phyloP scores from a whole-genome alignment of 2,329 filamentous ascomycete species.

The Trichoderma gracile region DNA sequence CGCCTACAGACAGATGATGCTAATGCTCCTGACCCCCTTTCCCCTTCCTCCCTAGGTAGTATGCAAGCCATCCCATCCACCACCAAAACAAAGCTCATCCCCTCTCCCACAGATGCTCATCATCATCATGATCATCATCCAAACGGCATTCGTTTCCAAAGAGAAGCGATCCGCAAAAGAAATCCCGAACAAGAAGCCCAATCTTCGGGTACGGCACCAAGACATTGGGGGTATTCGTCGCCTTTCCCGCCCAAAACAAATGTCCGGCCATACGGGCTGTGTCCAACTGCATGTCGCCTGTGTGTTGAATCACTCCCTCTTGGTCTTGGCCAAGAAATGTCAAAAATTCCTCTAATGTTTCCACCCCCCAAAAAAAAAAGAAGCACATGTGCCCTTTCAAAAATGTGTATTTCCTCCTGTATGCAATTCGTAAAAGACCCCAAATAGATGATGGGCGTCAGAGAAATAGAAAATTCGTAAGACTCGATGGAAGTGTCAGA shows the following conservation, averaged over 20 bases:
- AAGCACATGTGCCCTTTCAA: not conserved
- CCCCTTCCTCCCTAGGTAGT: not conserved
- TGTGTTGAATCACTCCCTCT: not conserved
- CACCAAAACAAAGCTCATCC: not conserved
- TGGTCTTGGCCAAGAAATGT: constrained; percentile 2
- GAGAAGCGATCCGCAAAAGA: not conserved
- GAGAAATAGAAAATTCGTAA: constrained; percentile 10
- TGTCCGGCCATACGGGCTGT: not conserved
- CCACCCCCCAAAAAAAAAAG: not conserved
- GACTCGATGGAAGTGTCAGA: not conserved
- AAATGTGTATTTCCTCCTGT: constrained; percentile 23
- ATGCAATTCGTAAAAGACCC: constrained; percentile 19
- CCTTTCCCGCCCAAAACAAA: not conserved
- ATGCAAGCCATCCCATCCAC: no score
- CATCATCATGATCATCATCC: not conserved
- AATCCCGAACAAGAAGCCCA: constrained; percentile 15
- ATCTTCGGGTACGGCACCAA: constrained; percentile 3
- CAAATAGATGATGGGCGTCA: not conserved
- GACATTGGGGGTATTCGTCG: not conserved
- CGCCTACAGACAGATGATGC: not conserved
- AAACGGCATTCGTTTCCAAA: not conserved
- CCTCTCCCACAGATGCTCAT: not conserved
- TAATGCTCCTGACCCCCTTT: not conserved
- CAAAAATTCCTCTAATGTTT: not conserved
- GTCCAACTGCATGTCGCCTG: no score